phyloP scores from a whole-genome alignment of 75 land plant genomes.

The Cunninghamia lanceolata region DNA sequence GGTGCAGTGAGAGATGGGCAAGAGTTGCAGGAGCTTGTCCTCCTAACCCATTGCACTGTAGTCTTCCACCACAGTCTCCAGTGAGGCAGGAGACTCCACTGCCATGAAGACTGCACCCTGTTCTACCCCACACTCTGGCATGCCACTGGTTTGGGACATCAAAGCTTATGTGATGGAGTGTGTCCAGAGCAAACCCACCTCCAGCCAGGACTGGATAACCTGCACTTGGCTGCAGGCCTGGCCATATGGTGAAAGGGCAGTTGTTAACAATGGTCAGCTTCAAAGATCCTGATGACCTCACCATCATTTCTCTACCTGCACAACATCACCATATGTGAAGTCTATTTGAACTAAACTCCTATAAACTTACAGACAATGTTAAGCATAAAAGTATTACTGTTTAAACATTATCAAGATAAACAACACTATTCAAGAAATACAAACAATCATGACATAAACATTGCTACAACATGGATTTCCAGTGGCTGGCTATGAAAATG shows the following conservation, averaged over 20 bases:
- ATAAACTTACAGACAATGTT: not conserved
- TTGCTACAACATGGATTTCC: no score
- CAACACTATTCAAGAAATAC: not conserved
- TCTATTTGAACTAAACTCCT: not conserved
- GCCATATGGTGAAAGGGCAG: conserved; percentile 69
- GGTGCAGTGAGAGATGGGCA: conserved; percentile 54
- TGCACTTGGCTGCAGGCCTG: conserved; percentile 59
- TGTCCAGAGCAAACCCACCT: conserved; percentile 62
- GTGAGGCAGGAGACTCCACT: conserved; percentile 48
- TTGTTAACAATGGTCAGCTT: conserved; percentile 57
- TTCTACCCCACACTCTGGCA: conserved; percentile 68
- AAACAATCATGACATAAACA: no score
- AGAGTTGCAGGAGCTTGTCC: conserved; percentile 51
- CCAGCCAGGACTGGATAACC: conserved; percentile 59
- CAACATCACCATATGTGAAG: not conserved
- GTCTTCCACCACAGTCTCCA: conserved; percentile 66
- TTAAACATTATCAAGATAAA: no score
- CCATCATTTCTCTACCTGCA: not conserved
- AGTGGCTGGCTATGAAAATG: not conserved
- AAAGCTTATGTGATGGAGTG: conserved; percentile 43
- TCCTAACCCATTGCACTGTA: conserved; percentile 48
- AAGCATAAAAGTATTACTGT: not conserved
- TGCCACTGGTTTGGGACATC: conserved; percentile 49
- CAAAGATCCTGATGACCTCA: conserved; percentile 8
- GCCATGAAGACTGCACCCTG: conserved; percentile 41